These are phyloP conservation scores for Colletotrichum euphorbiae DNA, from an alignment of 2,329 filamentous ascomycete genomes.

Conservation along the genomic window DNA sequence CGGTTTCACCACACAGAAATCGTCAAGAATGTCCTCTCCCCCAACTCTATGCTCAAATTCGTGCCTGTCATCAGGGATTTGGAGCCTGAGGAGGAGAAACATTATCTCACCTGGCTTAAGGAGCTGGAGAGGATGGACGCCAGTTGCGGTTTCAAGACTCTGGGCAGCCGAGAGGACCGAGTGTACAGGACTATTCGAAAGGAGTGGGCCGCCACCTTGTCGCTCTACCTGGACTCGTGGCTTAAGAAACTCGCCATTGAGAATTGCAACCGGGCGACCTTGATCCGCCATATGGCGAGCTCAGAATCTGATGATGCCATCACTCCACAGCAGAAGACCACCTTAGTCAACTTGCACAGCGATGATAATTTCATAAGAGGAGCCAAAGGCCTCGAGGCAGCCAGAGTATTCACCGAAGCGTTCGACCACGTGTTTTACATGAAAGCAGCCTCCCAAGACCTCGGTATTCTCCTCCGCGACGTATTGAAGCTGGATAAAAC, in stretches of 20 bases:
- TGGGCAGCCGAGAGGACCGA: conserved; percentile 62
- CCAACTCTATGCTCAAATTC: conserved; percentile 70
- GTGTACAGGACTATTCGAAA: conserved; percentile 60
- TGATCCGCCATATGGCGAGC: conserved; percentile 66
- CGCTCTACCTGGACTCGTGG: conserved; percentile 67
- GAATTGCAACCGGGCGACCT: conserved; percentile 62
- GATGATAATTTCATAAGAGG: conserved; percentile 53
- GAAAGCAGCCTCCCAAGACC: conserved; percentile 46
- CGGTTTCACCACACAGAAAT: conserved; percentile 71
- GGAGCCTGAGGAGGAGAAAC: conserved; percentile 65
- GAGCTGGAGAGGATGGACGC: conserved; percentile 69
- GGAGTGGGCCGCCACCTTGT: conserved; percentile 63
- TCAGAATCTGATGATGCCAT: conserved; percentile 60
- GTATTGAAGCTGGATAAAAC: conserved; percentile 66
- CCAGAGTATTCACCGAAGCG: conserved; percentile 65
- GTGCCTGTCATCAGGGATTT: conserved; percentile 70
- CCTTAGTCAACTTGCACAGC: conserved; percentile 61
- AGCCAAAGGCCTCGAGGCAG: conserved; percentile 54
- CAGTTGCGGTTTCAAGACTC: conserved; percentile 67
- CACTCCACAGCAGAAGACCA: conserved; percentile 66
- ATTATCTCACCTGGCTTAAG: conserved; percentile 67
- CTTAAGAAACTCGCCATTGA: conserved; percentile 61
- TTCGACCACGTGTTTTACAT: conserved; percentile 67
- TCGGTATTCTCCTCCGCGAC: conserved; percentile 61
- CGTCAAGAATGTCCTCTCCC: conserved; percentile 68